Conservation (phyloP, 2,329 filamentous ascomycete genomes). For the Hymenoscyphus occultus region DNA sequence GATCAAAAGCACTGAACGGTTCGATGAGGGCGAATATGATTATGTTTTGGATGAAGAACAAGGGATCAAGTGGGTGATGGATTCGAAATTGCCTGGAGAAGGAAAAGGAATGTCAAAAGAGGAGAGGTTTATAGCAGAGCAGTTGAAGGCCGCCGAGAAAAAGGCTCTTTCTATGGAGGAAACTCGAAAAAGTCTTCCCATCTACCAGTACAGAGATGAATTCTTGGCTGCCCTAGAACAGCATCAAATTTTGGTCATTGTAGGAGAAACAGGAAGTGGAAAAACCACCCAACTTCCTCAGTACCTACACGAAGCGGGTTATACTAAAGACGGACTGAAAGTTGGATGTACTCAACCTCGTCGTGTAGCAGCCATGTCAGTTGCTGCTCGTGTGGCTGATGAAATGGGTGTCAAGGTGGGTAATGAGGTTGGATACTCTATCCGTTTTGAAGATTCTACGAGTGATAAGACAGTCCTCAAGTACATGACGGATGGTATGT, state of each 20-base stretch:
- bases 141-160: constrained; percentile 84
- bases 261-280: constrained; percentile 90
- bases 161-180: constrained; percentile 87
- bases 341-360: constrained; percentile 93
- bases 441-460: constrained; percentile 91
- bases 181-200: constrained; percentile 83
- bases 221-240: constrained; percentile 83
- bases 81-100: constrained; percentile 69
- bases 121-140: constrained; percentile 72
- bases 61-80: constrained; percentile 80
- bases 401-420: constrained; percentile 89
- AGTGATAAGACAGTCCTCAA: constrained; percentile 89
- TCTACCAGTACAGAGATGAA: constrained; percentile 82
- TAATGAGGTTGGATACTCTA: constrained; percentile 89
- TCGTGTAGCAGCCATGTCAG: constrained; percentile 94
- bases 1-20: constrained; percentile 69
- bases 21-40: constrained; percentile 81
- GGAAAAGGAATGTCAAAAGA: constrained; percentile 71
- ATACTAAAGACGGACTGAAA: constrained; percentile 78
- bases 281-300: constrained; percentile 96
- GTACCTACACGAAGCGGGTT: constrained; percentile 88
- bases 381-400: constrained; percentile 92
- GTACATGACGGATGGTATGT: constrained; percentile 97
- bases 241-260: constrained; percentile 85
- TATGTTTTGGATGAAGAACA: constrained; percentile 90